Base-by-base conservation (phyloP, 208 protist genomes). In the Wallacemonas collosoma region DNA sequence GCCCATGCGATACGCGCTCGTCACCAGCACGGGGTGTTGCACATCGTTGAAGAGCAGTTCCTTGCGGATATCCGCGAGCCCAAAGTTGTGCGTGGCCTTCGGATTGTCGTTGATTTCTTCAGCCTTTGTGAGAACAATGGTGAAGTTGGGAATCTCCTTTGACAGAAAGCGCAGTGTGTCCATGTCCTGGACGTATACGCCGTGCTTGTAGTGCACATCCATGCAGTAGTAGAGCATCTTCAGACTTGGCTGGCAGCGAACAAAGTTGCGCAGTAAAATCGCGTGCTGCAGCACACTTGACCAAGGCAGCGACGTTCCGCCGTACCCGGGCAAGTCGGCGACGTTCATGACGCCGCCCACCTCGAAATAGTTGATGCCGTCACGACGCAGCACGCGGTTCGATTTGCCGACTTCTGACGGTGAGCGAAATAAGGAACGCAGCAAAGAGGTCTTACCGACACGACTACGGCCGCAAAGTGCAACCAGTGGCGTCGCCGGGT, bases 141-240 rank as follows among this genome's bases (percentile, higher is more conserved):
- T 96, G 65, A 95, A 95, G 73, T 95, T 94, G 36, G 92, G 92
- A 35, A 96, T 82, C 67, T 96, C 92, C 36, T 82, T 79, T 5
- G 81, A 66, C 43, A 96, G 80, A 72, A 96, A 96, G 35, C 79
- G 77, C 11, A 96, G 80, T n/a, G 93, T 84, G 77, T 96, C 92
- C 58, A 94, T 82, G 63, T 96, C 92, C 71, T 94, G 92, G 7
- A 94, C 65, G 71, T 93, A 96, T 8, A 96, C 64, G 4, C 92
- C 92, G 58, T 95, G 70, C 58, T 88, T 91, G 73, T 91, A 93
- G 73, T 93, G 81, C n/a, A 93, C 88, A 73, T 96, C 92, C 86
- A 96, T 91, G 80, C 88, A 94, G 73, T 96, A 96, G 79, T 96
- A 96, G 1, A 96, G 70, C 92, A 96, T 96, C 71, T 96, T 96